These are phyloP conservation scores for Naumovozyma castellii DNA, from an alignment of 805 yeast species.

Conservation along the genomic window DNA sequence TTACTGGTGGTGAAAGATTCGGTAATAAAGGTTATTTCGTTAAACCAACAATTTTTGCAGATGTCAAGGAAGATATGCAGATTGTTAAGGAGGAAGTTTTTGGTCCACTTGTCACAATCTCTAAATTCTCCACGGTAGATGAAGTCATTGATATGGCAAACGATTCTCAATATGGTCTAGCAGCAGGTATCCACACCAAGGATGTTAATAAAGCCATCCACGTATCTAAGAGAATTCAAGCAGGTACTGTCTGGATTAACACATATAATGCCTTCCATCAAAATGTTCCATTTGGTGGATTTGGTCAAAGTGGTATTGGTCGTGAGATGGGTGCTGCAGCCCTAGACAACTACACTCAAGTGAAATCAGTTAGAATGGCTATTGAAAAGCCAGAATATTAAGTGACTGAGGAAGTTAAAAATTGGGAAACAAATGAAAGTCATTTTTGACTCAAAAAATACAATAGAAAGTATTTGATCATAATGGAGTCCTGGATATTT, in stretches of 20 bases:
- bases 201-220: slow-evolving; percentile 66
- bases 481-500: slow-evolving; percentile 7
- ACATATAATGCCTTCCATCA: slow-evolving; percentile 82
- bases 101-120: slow-evolving; percentile 84
- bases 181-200: slow-evolving; percentile 81
- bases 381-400: slow-evolving; percentile 6
- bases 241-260: slow-evolving; percentile 92
- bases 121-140: slow-evolving; percentile 73
- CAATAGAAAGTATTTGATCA: background rate
- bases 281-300: slow-evolving; percentile 88
- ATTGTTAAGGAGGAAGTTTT: slow-evolving; percentile 74
- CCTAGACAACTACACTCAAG: slow-evolving; percentile 73
- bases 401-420: background rate
- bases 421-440: too few species aligned
- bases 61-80: slow-evolving; percentile 55
- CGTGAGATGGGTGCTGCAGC: slow-evolving; percentile 90
- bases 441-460: background rate
- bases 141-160: slow-evolving; percentile 75
- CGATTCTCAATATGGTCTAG: slow-evolving; percentile 75
- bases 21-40: slow-evolving; percentile 58
- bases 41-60: slow-evolving; percentile 67
- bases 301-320: slow-evolving; percentile 84
- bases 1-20: slow-evolving; percentile 60
- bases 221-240: slow-evolving; percentile 62
- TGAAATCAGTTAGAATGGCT: slow-evolving; percentile 55